A percentile compares a stretch with the other conserved stretches of the same genome.
phyloP scores from a whole-genome alignment of 495 filamentous ascomycete genomes.

The Emericellopsis terricola region DNA sequence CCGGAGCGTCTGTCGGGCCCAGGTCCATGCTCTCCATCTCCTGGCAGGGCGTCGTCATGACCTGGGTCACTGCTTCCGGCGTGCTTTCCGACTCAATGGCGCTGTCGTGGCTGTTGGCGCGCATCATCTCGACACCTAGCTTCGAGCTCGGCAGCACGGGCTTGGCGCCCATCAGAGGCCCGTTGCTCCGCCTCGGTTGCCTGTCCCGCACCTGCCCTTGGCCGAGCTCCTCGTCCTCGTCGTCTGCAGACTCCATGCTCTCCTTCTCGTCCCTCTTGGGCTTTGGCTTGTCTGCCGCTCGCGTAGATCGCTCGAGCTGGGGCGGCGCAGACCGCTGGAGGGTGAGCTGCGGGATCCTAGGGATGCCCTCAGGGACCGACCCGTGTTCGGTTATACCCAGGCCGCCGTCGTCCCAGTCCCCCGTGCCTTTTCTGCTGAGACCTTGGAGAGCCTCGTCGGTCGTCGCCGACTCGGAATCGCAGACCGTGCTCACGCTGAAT shows the following conservation, averaged over 20 bases:
- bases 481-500: constrained; percentile 68
- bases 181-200: constrained; percentile 8
- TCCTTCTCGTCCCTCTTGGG: constrained; percentile 64
- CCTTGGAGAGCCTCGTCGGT: constrained; percentile 67
- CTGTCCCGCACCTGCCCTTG: constrained; percentile 35
- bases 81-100: constrained; percentile 27
- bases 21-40: constrained; percentile 7
- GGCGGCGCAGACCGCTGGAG: constrained; percentile 52
- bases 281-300: constrained; percentile 60
- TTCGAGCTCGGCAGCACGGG: constrained; percentile 44
- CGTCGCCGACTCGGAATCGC: constrained; percentile 61
- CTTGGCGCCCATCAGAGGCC: constrained; percentile 15
- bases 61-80: constrained; percentile 19
- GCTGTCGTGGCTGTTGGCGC: constrained; percentile 80
- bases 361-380: constrained; percentile 11
- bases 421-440: constrained; percentile 45
- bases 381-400: constrained; percentile 52
- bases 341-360: constrained; percentile 32
- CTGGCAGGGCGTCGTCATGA: constrained; percentile 16
- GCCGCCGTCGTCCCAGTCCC: constrained; percentile 56
- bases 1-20: not conserved
- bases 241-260: constrained; percentile 72
- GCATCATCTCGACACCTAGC: constrained; percentile 87
- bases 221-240: constrained; percentile 82
- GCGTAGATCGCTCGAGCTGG: constrained; percentile 41